Evolutionary conservation across 2,329 filamentous ascomycete species (phyloP), one percentile per base, ranked within the genome.

Genomic region (Trichophyton mentagrophytes): DNA sequence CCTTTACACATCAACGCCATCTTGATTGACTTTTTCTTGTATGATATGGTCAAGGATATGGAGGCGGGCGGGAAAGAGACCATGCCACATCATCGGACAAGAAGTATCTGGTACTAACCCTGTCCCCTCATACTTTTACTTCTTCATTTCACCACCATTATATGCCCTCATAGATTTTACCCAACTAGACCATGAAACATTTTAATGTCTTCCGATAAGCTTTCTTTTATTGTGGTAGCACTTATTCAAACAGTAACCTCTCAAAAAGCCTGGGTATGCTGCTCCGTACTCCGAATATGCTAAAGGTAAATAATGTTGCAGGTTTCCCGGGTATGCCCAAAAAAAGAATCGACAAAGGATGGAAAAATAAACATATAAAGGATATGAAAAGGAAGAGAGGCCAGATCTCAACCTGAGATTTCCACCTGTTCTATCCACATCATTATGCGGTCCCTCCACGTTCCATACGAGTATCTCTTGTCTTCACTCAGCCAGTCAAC

Each of bases 21-120:
- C 44, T 74, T 99, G 67, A 93, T 99, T 64, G 93, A 99, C 73
- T 99, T 97, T 75, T 96, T 96, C 73, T 77, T 99, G 60, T 99
- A 99, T 71, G 93, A 99, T 75, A 85, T 87, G 17, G 90, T 93
- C 76, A 99, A 97, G 73, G 87, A 90, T 69, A 73, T 88, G 70
- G 92, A 97, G 72, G 78, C 76, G 72, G 78, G 65, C 78, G 84
- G 59, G 72, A 67, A 70, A 63, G 77, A 76, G 63, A 70, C 70
- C 38, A 82, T 90, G 63, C 89, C 89, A 3, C 90, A 96, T 74
- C 91, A 96, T 74, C 81, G 91, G 65, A 96, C 91, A 49, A 83
- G 91, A 71, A 95, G 90, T 69, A 96, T 96, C 64, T 96, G 91
- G 91, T 96, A 96, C 73, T 96, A 67, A 44, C n/a, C 20, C 27